A percentile compares a stretch with the other conserved stretches of the same genome.
Conservation (phyloP, 768 basidiomycete genomes). For the Austroboletus eburneus region DNA sequence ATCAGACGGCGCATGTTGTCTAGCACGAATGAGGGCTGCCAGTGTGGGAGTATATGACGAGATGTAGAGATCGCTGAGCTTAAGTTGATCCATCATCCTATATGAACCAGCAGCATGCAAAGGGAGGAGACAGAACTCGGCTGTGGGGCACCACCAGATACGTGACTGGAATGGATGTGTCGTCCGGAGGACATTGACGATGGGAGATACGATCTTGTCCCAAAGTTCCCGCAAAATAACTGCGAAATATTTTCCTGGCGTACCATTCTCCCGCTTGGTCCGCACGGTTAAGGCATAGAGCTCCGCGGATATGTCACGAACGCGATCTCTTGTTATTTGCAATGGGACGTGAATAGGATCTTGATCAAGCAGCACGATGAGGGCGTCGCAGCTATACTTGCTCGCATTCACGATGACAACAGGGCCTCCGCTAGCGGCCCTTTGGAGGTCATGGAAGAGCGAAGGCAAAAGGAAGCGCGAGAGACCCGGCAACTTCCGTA, state of each 20-base stretch:
- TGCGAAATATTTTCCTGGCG: background rate
- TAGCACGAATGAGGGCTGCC: background rate
- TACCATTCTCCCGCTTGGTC: background rate
- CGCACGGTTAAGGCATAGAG: background rate
- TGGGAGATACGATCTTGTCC: background rate
- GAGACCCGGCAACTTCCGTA: background rate
- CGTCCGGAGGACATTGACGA: background rate
- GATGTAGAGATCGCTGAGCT: background rate
- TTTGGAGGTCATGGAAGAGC: background rate
- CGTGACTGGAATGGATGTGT: background rate
- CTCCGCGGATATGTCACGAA: background rate
- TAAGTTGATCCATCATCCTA: background rate
- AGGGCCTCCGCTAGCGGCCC: background rate
- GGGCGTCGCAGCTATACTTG: background rate
- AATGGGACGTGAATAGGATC: background rate
- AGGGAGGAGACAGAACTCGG: background rate
- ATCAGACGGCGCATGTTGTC: background rate
- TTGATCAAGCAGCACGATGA: background rate
- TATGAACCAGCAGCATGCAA: background rate
- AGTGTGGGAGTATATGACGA: background rate
- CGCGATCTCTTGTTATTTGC: background rate
- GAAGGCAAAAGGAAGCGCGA: background rate
- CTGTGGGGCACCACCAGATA: background rate
- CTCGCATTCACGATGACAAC: background rate
- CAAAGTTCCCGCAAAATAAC: background rate